Evolutionary conservation across 1,284 basidiomycete genomes (phyloP).

Genomic region (Moniliophthora roreri): DNA sequence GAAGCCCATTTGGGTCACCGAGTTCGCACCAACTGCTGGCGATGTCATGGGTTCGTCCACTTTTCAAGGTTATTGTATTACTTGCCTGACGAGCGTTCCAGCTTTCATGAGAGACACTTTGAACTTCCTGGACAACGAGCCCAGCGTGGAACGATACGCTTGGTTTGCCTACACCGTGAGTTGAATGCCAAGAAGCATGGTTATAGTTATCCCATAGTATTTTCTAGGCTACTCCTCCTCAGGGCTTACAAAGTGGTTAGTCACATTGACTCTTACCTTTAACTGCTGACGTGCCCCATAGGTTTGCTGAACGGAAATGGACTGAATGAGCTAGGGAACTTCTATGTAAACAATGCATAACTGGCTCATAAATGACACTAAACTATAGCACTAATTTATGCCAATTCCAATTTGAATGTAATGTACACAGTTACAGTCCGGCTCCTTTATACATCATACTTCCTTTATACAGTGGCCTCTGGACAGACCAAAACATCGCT

Average conservation of each 20-base stretch:
- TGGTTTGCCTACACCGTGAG: slow-evolving; percentile 7
- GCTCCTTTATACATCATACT: too few relatives aligned
- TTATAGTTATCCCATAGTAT: too few relatives aligned
- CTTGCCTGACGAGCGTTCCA: not conserved
- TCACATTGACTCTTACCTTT: too few relatives aligned
- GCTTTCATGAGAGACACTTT: slow-evolving; percentile 4
- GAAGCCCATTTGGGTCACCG: slow-evolving; percentile 13
- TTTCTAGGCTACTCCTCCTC: not conserved
- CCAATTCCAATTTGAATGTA: too few relatives aligned
- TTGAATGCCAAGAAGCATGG: not conserved
- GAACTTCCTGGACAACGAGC: not conserved
- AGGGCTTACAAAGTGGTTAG: not conserved
- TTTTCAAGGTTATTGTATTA: not conserved
- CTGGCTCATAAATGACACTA: not conserved
- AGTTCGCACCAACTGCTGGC: slow-evolving; percentile 10
- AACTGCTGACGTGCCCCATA: too few relatives aligned
- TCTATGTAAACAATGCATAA: not conserved
- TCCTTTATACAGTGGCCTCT: too few relatives aligned
- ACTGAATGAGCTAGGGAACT: not conserved
- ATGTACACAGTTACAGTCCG: too few relatives aligned
- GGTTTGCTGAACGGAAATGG: not conserved
- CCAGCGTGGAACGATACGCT: slow-evolving; percentile 4
- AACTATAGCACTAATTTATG: too few relatives aligned
- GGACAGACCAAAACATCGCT: too few relatives aligned
- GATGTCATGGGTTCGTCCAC: slow-evolving; percentile 1